Percentiles rank a stretch among this genome's conserved stretches.
These are phyloP conservation scores for Trichoderma atroviride DNA, from an alignment of 2,329 filamentous ascomycete genomes.

Conservation along the genomic window DNA sequence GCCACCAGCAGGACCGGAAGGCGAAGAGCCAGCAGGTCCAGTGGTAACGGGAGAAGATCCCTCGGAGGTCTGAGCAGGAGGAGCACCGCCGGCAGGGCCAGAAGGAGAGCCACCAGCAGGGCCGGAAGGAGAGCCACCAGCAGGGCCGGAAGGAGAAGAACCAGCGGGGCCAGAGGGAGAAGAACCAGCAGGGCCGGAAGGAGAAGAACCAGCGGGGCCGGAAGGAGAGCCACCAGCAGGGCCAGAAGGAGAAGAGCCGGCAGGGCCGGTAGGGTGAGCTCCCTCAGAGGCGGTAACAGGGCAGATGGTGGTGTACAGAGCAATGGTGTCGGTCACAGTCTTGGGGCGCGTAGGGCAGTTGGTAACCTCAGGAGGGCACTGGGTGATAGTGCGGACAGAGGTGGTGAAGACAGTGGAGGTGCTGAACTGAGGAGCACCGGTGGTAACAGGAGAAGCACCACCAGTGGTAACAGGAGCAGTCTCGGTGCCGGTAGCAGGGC, in stretches of 20 bases:
- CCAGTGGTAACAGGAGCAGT: conserved; percentile 27
- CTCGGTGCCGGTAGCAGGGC: conserved; percentile 26
- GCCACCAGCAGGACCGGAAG: conserved; percentile 10
- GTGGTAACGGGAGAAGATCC: neutral
- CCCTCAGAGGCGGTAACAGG: conserved; percentile 38
- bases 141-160: conserved; percentile 1
- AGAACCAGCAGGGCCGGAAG: neutral
- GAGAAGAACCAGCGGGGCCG: conserved; percentile 12
- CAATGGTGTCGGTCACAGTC: conserved; percentile 43
- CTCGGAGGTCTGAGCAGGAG: neutral
- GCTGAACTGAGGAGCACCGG: conserved; percentile 37
- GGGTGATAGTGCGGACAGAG: conserved; percentile 63
- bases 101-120: neutral
- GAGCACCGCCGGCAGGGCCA: conserved; percentile 4
- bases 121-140: neutral
- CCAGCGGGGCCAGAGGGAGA: conserved; percentile 36
- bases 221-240: neutral
- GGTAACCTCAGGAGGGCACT: conserved; percentile 61
- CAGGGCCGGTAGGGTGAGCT: conserved; percentile 1
- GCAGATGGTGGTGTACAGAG: conserved; percentile 47
- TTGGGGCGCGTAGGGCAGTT: conserved; percentile 58
- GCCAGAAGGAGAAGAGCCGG: conserved; percentile 4
- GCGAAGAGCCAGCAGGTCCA: neutral
- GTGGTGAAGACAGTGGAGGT: conserved; percentile 61
- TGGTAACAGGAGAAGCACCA: conserved; percentile 30